Evolutionary conservation across 306 rosid species (phyloP).

Genomic region (Sicyos baderoa): DNA sequence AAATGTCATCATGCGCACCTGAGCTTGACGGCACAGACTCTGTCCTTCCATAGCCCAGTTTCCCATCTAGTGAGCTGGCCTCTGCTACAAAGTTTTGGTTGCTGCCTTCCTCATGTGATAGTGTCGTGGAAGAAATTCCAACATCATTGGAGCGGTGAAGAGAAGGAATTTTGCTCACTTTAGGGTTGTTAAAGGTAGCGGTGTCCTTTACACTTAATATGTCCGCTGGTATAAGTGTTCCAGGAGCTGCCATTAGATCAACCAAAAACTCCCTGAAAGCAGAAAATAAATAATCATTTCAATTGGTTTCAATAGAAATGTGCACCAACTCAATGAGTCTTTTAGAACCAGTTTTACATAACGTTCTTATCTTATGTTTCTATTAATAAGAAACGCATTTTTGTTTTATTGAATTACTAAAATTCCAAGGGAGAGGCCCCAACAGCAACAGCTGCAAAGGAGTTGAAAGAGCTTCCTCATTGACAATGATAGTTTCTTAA

Average conservation of each 20-base stretch:
- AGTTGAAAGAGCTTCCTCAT: neutral
- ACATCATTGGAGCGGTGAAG: slow-evolving; percentile 38
- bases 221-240: slow-evolving; percentile 87
- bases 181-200: slow-evolving; percentile 43
- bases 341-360: neutral
- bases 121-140: slow-evolving; percentile 40
- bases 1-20: slow-evolving; percentile 35
- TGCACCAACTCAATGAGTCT: neutral
- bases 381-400: neutral
- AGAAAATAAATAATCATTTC: slow-evolving; percentile 15
- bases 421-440: too few relatives aligned
- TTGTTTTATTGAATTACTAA: neutral
- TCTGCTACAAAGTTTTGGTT: slow-evolving; percentile 41
- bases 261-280: slow-evolving; percentile 91
- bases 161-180: slow-evolving; percentile 34
- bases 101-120: slow-evolving; percentile 68
- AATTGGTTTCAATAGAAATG: neutral
- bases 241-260: slow-evolving; percentile 99
- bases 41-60: slow-evolving; percentile 40
- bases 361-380: neutral
- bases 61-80: slow-evolving; percentile 41
- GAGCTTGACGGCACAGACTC: slow-evolving; percentile 38
- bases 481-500: neutral
- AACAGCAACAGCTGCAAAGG: too few relatives aligned
- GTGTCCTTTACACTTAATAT: slow-evolving; percentile 51